phyloP scores from a whole-genome alignment of 352 stramenopile genomes.

The Pythium chondricola region DNA sequence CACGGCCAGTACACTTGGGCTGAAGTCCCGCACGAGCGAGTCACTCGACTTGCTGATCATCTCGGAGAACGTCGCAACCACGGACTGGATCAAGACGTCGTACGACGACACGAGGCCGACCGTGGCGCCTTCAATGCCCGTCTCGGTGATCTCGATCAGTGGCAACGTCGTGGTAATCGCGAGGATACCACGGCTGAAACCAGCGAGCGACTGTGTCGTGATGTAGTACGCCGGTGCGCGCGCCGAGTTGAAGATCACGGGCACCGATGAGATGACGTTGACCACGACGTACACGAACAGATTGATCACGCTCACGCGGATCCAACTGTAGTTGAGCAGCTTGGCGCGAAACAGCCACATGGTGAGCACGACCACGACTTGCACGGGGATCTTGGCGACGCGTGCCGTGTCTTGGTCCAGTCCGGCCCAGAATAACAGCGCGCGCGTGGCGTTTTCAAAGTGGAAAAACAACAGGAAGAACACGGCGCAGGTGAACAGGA shows the following conservation, averaged over 20 bases:
- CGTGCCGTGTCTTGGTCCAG: slow-evolving; percentile 32
- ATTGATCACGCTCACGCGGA: slow-evolving; percentile 41
- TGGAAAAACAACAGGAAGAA: slow-evolving; percentile 58
- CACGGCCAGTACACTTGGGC: slow-evolving; percentile 5
- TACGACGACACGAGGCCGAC: slow-evolving; percentile 58
- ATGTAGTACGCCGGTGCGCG: slow-evolving; percentile 46
- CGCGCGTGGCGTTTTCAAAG: slow-evolving; percentile 48
- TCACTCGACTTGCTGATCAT: slow-evolving; percentile 41
- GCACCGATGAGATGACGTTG: slow-evolving; percentile 26
- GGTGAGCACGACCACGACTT: slow-evolving; percentile 36
- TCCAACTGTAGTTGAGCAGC: slow-evolving; percentile 73
- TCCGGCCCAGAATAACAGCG: slow-evolving; percentile 42
- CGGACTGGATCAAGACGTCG: slow-evolving; percentile 53
- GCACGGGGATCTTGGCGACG: slow-evolving; percentile 34
- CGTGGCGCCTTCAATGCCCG: slow-evolving; percentile 61
- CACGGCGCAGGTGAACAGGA: slow-evolving; percentile 57
- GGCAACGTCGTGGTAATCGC: slow-evolving; percentile 52
- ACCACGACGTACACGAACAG: slow-evolving; percentile 33
- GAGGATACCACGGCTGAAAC: slow-evolving; percentile 30
- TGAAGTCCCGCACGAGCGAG: slow-evolving; percentile 34
- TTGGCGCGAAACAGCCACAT: slow-evolving; percentile 48
- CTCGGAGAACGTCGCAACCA: slow-evolving; percentile 51
- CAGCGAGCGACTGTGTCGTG: slow-evolving; percentile 32
- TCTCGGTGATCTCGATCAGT: slow-evolving; percentile 68
- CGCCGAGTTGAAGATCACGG: slow-evolving; percentile 43